Conservation (phyloP, 495 filamentous ascomycete species). For the Aspergillus asperescens region DNA sequence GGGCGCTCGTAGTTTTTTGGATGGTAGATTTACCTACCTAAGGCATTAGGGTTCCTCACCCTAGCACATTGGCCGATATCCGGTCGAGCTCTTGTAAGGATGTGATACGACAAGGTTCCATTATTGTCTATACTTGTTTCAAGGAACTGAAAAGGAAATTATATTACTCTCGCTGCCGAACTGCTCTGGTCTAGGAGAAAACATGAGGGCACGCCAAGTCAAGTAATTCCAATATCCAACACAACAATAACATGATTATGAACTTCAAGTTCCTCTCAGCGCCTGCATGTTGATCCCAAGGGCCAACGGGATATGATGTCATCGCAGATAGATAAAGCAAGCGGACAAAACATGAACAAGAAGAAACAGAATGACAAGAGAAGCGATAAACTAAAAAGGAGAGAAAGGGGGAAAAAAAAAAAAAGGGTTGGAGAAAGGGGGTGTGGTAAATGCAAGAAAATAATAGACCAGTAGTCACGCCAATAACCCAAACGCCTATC, state of each 20-base stretch:
- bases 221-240: background rate
- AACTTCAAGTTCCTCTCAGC: background rate
- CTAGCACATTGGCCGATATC: too few species aligned
- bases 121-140: too few species aligned
- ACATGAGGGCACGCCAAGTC: background rate
- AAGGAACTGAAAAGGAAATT: too few species aligned
- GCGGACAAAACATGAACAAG: background rate
- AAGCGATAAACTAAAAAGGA: slow-evolving; percentile 2
- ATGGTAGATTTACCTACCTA: background rate
- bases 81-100: too few species aligned
- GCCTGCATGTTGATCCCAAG: background rate
- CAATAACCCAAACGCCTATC: slow-evolving; percentile 13
- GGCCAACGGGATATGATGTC: background rate
- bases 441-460: slow-evolving; percentile 3
- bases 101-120: too few species aligned
- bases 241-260: background rate
- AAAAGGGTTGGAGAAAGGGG: background rate
- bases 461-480: background rate
- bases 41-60: too few species aligned
- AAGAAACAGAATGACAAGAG: background rate
- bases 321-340: background rate
- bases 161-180: background rate
- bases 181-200: background rate
- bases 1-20: background rate
- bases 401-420: background rate